Percentiles rank a stretch among this genome's conserved stretches.
Conservation (phyloP, 495 filamentous ascomycete genomes). For the Neurospora sublineolata region DNA sequence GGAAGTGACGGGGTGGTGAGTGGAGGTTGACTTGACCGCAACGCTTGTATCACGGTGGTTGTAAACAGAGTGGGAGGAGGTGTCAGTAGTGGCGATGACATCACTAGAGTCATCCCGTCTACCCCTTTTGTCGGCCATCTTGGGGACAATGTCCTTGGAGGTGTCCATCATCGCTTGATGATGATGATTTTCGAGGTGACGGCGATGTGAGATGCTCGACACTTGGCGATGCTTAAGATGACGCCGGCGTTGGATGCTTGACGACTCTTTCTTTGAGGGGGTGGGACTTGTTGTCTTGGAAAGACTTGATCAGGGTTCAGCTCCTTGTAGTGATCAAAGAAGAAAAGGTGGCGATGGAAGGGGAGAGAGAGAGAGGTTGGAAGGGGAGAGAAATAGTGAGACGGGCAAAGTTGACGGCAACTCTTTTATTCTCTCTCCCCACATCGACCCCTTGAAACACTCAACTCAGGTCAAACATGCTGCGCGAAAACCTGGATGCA, state of each 20-base stretch:
- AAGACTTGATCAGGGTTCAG: accelerated
- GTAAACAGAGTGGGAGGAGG: too few species aligned
- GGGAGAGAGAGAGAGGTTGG: neutral
- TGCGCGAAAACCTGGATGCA: neutral
- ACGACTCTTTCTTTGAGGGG: too few species aligned
- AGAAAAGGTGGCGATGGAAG: neutral
- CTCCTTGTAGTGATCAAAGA: neutral
- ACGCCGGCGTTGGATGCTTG: too few species aligned
- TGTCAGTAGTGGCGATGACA: neutral
- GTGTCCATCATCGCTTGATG: neutral
- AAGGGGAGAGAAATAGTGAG: neutral
- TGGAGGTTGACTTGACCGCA: too few species aligned
- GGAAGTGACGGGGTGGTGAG: too few species aligned
- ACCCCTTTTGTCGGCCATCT: neutral
- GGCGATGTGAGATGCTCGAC: neutral
- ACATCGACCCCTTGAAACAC: neutral
- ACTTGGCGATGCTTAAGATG: too few species aligned
- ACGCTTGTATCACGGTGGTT: too few species aligned
- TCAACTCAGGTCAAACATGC: neutral
- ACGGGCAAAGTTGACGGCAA: neutral
- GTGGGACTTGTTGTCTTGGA: too few species aligned
- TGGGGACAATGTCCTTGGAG: neutral
- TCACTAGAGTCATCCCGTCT: neutral
- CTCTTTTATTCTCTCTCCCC: neutral
- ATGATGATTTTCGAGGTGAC: neutral